A percentile compares a stretch with the other conserved stretches of the same genome.
These are phyloP conservation scores for Pilobolus umbonatus DNA, from an alignment of 192 early-diverging fungal species.

Conservation along the genomic window DNA sequence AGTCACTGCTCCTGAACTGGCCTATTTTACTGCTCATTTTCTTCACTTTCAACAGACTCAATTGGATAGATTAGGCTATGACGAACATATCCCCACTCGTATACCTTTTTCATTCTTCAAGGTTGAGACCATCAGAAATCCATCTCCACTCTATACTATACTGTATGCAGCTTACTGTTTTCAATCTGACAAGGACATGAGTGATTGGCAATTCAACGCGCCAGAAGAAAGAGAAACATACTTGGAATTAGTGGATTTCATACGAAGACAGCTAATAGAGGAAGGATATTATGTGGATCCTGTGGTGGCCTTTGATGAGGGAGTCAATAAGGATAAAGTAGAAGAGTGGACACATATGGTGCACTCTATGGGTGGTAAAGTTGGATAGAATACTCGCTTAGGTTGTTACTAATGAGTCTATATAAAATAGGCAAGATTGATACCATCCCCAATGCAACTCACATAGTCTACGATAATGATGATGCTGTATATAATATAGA, in stretches of 20 bases:
- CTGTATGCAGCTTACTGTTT: conserved; percentile 27
- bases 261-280: conserved; percentile 9
- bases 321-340: conserved; percentile 3
- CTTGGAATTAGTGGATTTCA: conserved; percentile 11
- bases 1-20: conserved; percentile 28
- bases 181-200: conserved; percentile 23
- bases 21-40: conserved; percentile 26
- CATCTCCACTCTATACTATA: conserved; percentile 23
- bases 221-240: conserved; percentile 22
- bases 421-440: too few relatives aligned
- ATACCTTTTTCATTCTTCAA: conserved; percentile 19
- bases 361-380: conserved; percentile 2
- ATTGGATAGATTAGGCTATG: background rate
- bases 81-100: background rate
- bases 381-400: too few relatives aligned
- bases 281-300: conserved; percentile 11
- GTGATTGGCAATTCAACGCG: conserved; percentile 29
- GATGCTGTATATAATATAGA: conserved; percentile 3
- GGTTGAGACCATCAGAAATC: conserved; percentile 7
- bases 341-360: conserved; percentile 13
- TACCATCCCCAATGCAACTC: conserved; percentile 18
- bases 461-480: conserved; percentile 17
- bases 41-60: conserved; percentile 27
- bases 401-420: too few relatives aligned
- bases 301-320: conserved; percentile 9